A percentile compares a stretch with the other conserved stretches of the same genome.
Conservation (phyloP, 257 asterid genomes). For the Parsonsia alboflavescens region DNA sequence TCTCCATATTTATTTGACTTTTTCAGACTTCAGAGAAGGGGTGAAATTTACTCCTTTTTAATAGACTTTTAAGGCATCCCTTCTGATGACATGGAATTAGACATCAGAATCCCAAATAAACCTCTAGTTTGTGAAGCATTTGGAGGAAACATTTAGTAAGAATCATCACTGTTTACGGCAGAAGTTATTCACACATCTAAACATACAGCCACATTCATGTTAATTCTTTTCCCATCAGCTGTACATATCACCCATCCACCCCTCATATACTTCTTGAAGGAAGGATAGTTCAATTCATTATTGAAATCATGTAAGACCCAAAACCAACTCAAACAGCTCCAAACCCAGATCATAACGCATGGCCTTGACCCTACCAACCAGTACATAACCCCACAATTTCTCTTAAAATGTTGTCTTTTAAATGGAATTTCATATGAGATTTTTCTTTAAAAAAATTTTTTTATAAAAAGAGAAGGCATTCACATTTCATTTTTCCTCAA, state of each 20-base stretch:
- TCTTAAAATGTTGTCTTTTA: slow-evolving; percentile 41
- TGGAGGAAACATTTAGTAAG: not conserved
- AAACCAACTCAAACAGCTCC: slow-evolving; percentile 56
- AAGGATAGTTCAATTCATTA: slow-evolving; percentile 25
- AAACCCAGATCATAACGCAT: slow-evolving; percentile 48
- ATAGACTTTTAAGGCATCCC: too few species aligned
- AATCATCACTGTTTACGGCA: not conserved
- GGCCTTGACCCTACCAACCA: slow-evolving; percentile 38
- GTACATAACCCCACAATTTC: slow-evolving; percentile 44
- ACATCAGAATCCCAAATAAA: slow-evolving; percentile 49
- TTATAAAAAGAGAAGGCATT: too few species aligned
- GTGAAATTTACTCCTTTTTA: too few species aligned
- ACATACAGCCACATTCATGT: not conserved
- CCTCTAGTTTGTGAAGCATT: slow-evolving; percentile 2
- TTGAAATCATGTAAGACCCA: slow-evolving; percentile 56
- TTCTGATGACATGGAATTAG: slow-evolving; percentile 46
- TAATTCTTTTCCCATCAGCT: not conserved
- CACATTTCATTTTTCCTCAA: too few species aligned
- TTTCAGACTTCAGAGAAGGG: too few species aligned
- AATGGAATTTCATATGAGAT: slow-evolving; percentile 27
- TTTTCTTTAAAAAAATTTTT: too few species aligned
- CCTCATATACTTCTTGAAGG: slow-evolving; percentile 23
- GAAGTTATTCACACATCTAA: not conserved
- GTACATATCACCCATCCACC: slow-evolving; percentile 4
- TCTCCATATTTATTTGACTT: too few species aligned